Evolutionary conservation across 2,329 filamentous ascomycete species (phyloP).

Genomic region (Ophiostoma perfectum): DNA sequence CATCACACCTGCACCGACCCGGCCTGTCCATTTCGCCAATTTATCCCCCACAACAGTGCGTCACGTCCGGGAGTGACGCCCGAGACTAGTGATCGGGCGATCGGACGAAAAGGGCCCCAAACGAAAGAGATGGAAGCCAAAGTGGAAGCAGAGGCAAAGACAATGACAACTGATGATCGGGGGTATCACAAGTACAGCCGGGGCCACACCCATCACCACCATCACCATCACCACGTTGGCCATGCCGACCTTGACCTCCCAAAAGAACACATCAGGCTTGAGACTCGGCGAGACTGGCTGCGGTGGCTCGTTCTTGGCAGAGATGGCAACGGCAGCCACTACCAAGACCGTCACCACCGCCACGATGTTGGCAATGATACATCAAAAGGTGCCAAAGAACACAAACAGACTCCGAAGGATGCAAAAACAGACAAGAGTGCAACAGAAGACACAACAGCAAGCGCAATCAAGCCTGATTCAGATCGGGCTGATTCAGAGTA

Average conservation of each 20-base stretch:
- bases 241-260: not conserved
- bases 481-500: too few species aligned
- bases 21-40: not conserved
- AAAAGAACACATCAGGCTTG: not conserved
- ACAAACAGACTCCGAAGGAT: not conserved
- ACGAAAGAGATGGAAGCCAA: not conserved
- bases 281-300: constrained; percentile 16
- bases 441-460: too few species aligned
- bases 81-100: not conserved
- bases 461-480: too few species aligned
- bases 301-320: constrained; percentile 16
- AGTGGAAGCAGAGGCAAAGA: too few species aligned
- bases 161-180: not conserved
- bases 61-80: not conserved
- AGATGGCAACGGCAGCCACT: not conserved
- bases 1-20: not conserved
- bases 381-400: not conserved
- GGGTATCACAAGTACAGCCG: not conserved
- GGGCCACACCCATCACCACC: constrained; percentile 9
- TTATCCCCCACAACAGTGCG: not conserved
- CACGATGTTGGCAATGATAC: not conserved
- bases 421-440: not conserved
- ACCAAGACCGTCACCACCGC: not conserved
- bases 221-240: constrained; percentile 2
- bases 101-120: not conserved